Conservation (phyloP, 2,329 filamentous ascomycete genomes). For the Orbilia ellipsospora region DNA sequence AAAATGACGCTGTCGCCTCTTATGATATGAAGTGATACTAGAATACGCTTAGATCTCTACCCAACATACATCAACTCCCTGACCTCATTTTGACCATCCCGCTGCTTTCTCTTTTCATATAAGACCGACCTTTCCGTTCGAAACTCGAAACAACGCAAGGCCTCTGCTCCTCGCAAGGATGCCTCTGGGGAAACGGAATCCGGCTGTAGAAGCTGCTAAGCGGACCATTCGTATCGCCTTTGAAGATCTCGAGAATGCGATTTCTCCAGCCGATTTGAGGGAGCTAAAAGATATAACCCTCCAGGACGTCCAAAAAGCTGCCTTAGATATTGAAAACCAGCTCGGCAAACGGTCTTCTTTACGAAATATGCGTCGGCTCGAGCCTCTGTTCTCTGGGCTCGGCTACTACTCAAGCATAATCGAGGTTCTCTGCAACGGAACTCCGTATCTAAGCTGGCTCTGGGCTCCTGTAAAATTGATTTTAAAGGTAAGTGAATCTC, state of each 20-base stretch:
- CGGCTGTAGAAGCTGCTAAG: slow-evolving; percentile 2
- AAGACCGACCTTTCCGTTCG: too few relatives aligned
- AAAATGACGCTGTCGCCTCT: too few relatives aligned
- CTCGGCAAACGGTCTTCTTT: slow-evolving; percentile 63
- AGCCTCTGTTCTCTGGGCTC: slow-evolving; percentile 64
- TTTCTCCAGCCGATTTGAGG: slow-evolving; percentile 50
- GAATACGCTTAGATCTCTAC: too few relatives aligned
- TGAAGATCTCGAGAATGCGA: slow-evolving; percentile 56
- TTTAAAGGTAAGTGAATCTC: slow-evolving; percentile 58
- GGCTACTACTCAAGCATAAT: slow-evolving; percentile 64
- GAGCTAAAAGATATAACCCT: slow-evolving; percentile 61
- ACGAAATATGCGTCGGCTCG: slow-evolving; percentile 64
- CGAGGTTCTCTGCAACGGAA: slow-evolving; percentile 66
- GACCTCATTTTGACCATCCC: too few relatives aligned
- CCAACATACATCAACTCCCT: too few relatives aligned
- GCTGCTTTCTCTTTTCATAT: too few relatives aligned
- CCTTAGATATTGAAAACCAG: slow-evolving; percentile 62
- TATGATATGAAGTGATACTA: too few relatives aligned
- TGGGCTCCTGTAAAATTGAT: slow-evolving; percentile 66
- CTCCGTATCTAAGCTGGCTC: slow-evolving; percentile 65
- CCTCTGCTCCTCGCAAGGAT: too few relatives aligned
- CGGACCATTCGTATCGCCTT: slow-evolving; percentile 27
- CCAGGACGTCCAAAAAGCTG: slow-evolving; percentile 62
- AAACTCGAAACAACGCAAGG: too few relatives aligned
- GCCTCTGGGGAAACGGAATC: slow-evolving; percentile 2